A percentile compares a stretch with the other conserved stretches of the same genome.
Conservation (phyloP, 192 early-diverging fungal genomes). For the Coemansia sp. region DNA sequence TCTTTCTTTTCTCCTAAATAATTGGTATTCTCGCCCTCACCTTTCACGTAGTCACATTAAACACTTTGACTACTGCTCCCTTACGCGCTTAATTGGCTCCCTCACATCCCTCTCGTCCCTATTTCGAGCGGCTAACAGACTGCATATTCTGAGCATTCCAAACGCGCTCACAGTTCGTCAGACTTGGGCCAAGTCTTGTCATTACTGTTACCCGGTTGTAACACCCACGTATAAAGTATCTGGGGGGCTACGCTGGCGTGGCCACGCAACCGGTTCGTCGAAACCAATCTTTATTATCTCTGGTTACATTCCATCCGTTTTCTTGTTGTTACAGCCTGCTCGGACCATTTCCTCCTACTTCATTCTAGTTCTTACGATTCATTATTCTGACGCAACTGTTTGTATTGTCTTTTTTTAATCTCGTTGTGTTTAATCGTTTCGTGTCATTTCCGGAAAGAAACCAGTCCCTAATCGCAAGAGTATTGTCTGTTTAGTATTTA, state of each 20-base stretch:
- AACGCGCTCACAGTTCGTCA: background rate
- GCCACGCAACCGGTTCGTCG: background rate
- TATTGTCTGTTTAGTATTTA: background rate
- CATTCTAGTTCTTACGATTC: background rate
- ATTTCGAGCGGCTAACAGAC: background rate
- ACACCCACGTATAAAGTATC: background rate
- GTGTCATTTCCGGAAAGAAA: background rate
- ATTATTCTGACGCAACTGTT: background rate
- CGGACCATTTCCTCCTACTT: background rate
- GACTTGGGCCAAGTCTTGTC: background rate
- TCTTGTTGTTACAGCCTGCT: background rate
- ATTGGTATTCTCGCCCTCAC: background rate
- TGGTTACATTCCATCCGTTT: background rate
- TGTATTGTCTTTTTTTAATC: background rate
- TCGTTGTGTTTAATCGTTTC: background rate
- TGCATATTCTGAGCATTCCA: background rate
- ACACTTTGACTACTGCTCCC: background rate
- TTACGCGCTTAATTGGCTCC: conserved; percentile 4
- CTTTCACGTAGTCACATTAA: background rate
- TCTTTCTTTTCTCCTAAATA: background rate
- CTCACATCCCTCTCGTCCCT: background rate
- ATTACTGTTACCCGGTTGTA: background rate
- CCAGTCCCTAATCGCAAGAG: background rate
- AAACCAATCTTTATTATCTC: background rate
- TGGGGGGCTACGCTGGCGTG: background rate